Percentiles rank a stretch among this genome's conserved stretches.
These are phyloP conservation scores for Heterobasidion annosum DNA, from an alignment of 1,284 basidiomycete genomes.

Conservation along the genomic window DNA sequence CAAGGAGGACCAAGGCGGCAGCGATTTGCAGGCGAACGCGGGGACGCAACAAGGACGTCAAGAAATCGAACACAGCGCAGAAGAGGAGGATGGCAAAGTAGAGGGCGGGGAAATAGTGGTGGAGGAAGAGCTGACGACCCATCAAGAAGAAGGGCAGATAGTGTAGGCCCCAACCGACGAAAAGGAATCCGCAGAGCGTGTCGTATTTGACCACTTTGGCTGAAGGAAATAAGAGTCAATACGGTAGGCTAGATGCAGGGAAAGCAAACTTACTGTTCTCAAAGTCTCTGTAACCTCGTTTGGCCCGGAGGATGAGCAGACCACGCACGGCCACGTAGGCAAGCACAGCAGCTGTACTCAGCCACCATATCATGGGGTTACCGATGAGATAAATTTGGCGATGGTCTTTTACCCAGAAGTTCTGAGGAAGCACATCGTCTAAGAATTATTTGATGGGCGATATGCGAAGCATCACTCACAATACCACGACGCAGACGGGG, in stretches of 20 bases:
- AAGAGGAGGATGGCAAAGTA: constrained; percentile 87
- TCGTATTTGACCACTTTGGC: constrained; percentile 92
- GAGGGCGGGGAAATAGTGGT: constrained; percentile 94
- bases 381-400: constrained; percentile 93
- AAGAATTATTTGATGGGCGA: background rate
- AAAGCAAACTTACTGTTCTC: constrained; percentile 64
- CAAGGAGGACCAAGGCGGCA: constrained; percentile 61
- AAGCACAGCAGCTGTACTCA: constrained; percentile 64
- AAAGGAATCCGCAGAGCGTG: constrained; percentile 82
- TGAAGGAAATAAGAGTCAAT: constrained; percentile 21
- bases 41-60: constrained; percentile 74
- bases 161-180: constrained; percentile 90
- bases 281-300: constrained; percentile 89
- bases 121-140: constrained; percentile 92
- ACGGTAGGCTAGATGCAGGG: background rate
- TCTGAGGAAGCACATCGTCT: constrained; percentile 31
- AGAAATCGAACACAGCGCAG: constrained; percentile 77
- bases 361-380: constrained; percentile 91
- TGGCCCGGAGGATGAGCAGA: constrained; percentile 78
- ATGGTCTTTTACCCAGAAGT: constrained; percentile 98
- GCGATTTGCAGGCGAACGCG: constrained; percentile 76
- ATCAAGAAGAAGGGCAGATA: constrained; percentile 97
- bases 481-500: constrained; percentile 88
- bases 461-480: constrained; percentile 37
- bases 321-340: constrained; percentile 65